Base-by-base conservation (phyloP, 2,329 filamentous ascomycete genomes). In the Monosporascus sp. region DNA sequence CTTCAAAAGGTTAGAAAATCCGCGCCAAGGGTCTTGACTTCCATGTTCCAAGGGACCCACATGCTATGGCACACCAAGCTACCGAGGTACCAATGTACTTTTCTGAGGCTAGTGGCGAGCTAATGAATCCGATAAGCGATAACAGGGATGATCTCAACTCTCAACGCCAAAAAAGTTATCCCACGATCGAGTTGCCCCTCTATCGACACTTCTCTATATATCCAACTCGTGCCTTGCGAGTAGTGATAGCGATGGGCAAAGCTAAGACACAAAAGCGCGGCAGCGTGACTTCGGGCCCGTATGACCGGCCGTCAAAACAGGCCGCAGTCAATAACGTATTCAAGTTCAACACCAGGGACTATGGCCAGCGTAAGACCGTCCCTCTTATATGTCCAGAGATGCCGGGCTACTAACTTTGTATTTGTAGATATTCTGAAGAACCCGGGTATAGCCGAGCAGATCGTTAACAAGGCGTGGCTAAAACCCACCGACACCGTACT, bases 401-500 rank as follows among this genome's bases (percentile, higher is more conserved):
- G 1, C 41, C n/a, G 22, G 22, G 20, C 26, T 17, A 20, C 41
- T 44, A 24, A 44, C 41, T 16, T 11, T 26, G 6, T 36, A 2
- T 1, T 17, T 51, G 79, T 83, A 69, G 91, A 97, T 71, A 94
- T 99, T 57, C 81, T 97, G 60, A 97, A 96, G 71, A 96, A 96
- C 71, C 90, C 90, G 1, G 88, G 89, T 65, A 88, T 95, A 48
- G 88, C 89, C 36, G 61, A 68, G 51, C 62, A 59, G 5, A 75
- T 94, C 62, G 89, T 93, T 34, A 80, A 88, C 62, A 97, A 97
- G 75, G 90, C 91, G 17, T 84, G 87, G 63, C 80, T 99, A 40
- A 96, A 97, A 69, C 92, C 94, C 53, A 93, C 88, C 36, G 94
- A 91, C 70, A 84, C 86, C 1, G 93, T 97, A 3, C 85, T 97